Percentiles rank a stretch among this genome's conserved stretches.
phyloP scores from a whole-genome alignment of 148 eudicot genomes.

The Bassia scoparia region DNA sequence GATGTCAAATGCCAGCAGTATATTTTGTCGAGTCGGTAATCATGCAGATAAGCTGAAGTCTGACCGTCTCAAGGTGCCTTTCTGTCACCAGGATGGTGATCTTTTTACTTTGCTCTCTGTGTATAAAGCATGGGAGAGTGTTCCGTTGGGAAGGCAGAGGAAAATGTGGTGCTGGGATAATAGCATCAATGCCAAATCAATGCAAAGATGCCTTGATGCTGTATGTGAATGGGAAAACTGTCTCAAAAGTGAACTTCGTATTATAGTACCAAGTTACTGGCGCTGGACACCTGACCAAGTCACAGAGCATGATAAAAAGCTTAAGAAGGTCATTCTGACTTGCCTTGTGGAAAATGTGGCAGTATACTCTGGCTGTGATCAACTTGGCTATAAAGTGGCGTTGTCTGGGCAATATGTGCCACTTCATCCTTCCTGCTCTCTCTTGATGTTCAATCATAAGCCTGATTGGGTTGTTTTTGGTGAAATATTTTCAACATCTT shows the following conservation, averaged over 20 bases:
- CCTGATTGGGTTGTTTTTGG: constrained; percentile 92
- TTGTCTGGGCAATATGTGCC: constrained; percentile 62
- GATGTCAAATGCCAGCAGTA: constrained; percentile 80
- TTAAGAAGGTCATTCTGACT: constrained; percentile 63
- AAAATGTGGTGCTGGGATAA: constrained; percentile 90
- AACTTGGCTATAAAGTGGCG: constrained; percentile 87
- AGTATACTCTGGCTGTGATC: constrained; percentile 77
- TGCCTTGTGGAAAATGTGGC: constrained; percentile 78
- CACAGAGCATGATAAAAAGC: constrained; percentile 45
- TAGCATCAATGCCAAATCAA: constrained; percentile 84
- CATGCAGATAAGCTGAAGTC: constrained; percentile 66
- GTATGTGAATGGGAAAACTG: constrained; percentile 63
- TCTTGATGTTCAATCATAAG: constrained; percentile 59
- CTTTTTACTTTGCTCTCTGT: constrained; percentile 87
- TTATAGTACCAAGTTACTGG: constrained; percentile 75
- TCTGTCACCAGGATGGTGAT: constrained; percentile 78
- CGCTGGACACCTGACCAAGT: constrained; percentile 51
- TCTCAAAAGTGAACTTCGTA: constrained; percentile 62
- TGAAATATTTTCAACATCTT: constrained; percentile 54
- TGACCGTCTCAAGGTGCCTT: constrained; percentile 80
- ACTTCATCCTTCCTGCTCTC: constrained; percentile 85
- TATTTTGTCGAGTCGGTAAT: constrained; percentile 86
- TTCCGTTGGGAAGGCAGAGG: constrained; percentile 41
- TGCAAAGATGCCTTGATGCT: constrained; percentile 78
- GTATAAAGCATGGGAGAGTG: constrained; percentile 71